Percentiles rank a stretch among this genome's conserved stretches.
Evolutionary conservation across 148 eudicot species (phyloP).

Genomic region (Heliamphora exappendiculata): DNA sequence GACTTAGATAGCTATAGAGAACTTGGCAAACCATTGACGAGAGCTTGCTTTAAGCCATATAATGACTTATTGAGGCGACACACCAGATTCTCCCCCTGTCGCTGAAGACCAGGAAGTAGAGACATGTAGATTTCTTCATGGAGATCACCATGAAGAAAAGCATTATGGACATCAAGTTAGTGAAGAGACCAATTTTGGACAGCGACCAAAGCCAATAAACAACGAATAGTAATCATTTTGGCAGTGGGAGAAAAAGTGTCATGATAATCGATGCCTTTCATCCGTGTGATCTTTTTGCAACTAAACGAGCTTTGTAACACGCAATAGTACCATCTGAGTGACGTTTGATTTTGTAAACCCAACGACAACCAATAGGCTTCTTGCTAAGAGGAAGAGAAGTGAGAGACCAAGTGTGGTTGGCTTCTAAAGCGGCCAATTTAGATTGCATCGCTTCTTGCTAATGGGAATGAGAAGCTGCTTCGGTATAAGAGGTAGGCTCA

Average conservation of each 20-base stretch:
- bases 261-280: neutral
- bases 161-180: no score
- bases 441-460: no score
- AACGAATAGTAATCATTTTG: neutral
- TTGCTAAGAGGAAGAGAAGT: neutral
- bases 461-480: neutral
- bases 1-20: no score
- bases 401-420: conserved; percentile 2
- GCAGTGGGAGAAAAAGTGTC: conserved; percentile 9
- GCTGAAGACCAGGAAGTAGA: no score
- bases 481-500: neutral
- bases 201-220: no score
- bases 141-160: no score
- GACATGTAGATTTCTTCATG: no score
- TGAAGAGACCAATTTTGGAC: no score
- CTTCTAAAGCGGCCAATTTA: no score
- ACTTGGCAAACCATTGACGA: no score
- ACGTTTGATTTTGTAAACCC: no score
- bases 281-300: neutral
- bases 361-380: neutral
- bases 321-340: neutral
- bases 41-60: neutral
- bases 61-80: neutral
- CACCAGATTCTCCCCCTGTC: conserved; percentile 3
- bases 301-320: neutral